Percentiles rank a stretch among this genome's conserved stretches.
These are phyloP conservation scores for Nothophytophthora sp. DNA, from an alignment of 352 stramenopile species.

Conservation along the genomic window DNA sequence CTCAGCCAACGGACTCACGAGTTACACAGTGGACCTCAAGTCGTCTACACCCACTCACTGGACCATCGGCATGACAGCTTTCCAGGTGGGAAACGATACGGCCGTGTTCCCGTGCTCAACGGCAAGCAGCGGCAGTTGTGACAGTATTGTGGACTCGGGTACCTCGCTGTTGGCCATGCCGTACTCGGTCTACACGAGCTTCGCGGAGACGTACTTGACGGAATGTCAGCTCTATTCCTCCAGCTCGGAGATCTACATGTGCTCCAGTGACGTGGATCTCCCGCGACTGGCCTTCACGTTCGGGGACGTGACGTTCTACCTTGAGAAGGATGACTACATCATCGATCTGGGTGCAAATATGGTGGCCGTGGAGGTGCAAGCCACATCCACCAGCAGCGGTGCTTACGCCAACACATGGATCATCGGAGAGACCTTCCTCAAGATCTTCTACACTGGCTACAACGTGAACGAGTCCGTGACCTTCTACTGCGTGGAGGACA, in stretches of 20 bases:
- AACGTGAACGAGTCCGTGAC: conserved; percentile 61
- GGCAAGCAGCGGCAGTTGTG: conserved; percentile 20
- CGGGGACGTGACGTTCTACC: conserved; percentile 54
- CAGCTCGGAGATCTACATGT: conserved; percentile 54
- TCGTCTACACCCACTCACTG: conserved; percentile 47
- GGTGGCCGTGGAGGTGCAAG: conserved; percentile 43
- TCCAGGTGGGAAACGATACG: conserved; percentile 46
- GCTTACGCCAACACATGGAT: conserved; percentile 67
- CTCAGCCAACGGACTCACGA: conserved; percentile 35
- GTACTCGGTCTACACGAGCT: conserved; percentile 32
- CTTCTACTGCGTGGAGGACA: conserved; percentile 69
- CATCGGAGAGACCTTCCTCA: conserved; percentile 77
- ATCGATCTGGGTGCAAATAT: conserved; percentile 30
- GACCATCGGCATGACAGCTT: conserved; percentile 68
- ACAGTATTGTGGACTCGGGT: conserved; percentile 66
- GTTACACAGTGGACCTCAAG: conserved; percentile 53
- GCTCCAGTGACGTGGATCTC: conserved; percentile 40
- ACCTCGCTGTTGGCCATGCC: conserved; percentile 67
- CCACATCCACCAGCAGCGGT: conserved; percentile 30
- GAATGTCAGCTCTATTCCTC: conserved; percentile 34
- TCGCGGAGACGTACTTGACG: conserved; percentile 48
- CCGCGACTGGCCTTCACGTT: conserved; percentile 60
- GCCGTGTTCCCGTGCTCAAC: conserved; percentile 44
- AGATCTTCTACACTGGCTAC: conserved; percentile 72
- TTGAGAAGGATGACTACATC: conserved; percentile 64